Evolutionary conservation across 805 yeast species (phyloP).

Genomic region (Wickerhamomyces xylosicus): DNA sequence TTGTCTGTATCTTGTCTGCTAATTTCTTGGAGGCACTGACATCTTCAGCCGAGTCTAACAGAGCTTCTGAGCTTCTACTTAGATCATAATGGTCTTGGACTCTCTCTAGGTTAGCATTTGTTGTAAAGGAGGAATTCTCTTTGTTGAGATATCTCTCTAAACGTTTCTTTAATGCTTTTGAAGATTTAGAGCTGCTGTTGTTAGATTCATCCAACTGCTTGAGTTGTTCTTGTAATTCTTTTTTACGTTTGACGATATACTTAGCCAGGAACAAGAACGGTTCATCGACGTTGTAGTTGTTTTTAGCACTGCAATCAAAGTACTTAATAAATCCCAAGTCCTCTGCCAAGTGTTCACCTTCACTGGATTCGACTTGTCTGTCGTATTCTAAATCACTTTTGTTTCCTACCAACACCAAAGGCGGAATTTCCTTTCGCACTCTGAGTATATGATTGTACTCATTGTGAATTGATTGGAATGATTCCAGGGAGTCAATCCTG

Average conservation of each 20-base stretch:
- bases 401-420: slow-evolving; percentile 13
- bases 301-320: slow-evolving; percentile 14
- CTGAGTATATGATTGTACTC: slow-evolving; percentile 12
- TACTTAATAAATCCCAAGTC: slow-evolving; percentile 9
- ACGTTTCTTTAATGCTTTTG: neutral
- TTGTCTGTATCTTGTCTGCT: neutral
- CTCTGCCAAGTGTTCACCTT: slow-evolving; percentile 9
- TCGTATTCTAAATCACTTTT: slow-evolving; percentile 5
- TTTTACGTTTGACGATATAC: neutral
- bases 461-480: slow-evolving; percentile 7
- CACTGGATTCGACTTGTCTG: slow-evolving; percentile 8
- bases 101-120: neutral
- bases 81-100: neutral
- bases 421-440: slow-evolving; percentile 10
- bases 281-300: slow-evolving; percentile 9
- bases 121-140: neutral
- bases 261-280: slow-evolving; percentile 7
- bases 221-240: neutral
- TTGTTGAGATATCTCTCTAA: neutral
- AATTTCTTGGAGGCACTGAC: neutral
- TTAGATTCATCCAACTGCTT: neutral
- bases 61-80: neutral
- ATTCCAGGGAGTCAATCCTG: slow-evolving; percentile 8
- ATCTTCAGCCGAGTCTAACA: neutral
- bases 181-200: neutral